Evolutionary conservation across 352 stramenopile genomes (phyloP), one percentile per base, ranked within the genome.

Genomic region (Pythium chondricola): DNA sequence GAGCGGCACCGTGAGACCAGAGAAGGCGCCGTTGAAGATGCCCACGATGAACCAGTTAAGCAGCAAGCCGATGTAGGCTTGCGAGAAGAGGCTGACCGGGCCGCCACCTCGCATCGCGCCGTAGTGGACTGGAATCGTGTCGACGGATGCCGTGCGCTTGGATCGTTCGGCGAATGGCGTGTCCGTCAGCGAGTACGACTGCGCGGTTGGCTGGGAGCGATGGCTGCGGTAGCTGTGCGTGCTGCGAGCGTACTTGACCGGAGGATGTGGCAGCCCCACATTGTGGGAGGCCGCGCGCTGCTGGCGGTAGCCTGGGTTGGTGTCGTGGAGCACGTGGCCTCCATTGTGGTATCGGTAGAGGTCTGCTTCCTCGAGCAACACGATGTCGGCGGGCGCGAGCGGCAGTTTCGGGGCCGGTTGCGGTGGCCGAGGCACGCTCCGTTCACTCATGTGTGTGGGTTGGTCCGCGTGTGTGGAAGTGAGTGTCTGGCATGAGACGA

Each of bases 1-100:
- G 29, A 71, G 31, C 22, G 63, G 58, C 22, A 40, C 40, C 20
- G 43, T 25, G 3, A 71, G 17, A 22, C 44, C 54, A 9, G 36
- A 40, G 6, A 63, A 11, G 14, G 46, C 33, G 31, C 58, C 44
- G 21, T 65, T 63, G 38, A 71, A 50, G 43, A 68, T 57, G 6
- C 63, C 63, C 22, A 63, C 41, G 43, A 57, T 47, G 5, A 38
- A 13, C 45, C 64, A 71, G 32, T 68, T 61, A 16, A 58, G 40
- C 21, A 65, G 32, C 2, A 71, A 42, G 2, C 53, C 63, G 21
- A 67, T 51, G 21, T 55, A 20, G 21, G 40, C 29, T 0, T 21
- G 30, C 3, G 27, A 18, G 3, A 51, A 30, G 11, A 61, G 24
- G 38, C 44, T 22, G 18, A 54, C 33, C 1, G 18, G 21, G 0